phyloP scores from a whole-genome alignment of 2,329 filamentous ascomycete species.

The Endothia cerciana region DNA sequence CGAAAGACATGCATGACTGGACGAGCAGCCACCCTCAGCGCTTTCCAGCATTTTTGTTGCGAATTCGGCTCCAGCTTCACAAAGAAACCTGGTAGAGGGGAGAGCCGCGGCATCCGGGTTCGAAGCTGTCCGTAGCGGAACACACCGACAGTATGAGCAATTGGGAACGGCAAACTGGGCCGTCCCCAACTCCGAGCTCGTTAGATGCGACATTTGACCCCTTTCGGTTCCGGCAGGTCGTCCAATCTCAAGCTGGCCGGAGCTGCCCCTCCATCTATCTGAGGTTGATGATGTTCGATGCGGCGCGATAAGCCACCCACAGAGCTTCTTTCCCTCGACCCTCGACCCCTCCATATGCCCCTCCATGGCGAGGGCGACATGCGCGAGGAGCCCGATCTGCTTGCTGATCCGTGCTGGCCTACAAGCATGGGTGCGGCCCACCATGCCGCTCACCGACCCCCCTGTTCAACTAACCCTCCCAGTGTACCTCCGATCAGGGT shows the following conservation, averaged over 20 bases:
- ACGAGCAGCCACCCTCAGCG: not conserved
- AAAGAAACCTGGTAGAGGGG: too few species aligned
- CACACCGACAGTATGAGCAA: constrained; percentile 28
- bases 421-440: constrained; percentile 8
- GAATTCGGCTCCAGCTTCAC: not conserved
- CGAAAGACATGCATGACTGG: not conserved
- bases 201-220: constrained; percentile 19
- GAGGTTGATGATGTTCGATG: constrained; percentile 12
- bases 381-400: constrained; percentile 19
- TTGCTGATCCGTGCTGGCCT: constrained; percentile 16
- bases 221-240: constrained; percentile 21
- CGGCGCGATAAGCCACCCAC: constrained; percentile 21
- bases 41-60: not conserved
- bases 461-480: constrained; percentile 10
- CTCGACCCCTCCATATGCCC: constrained; percentile 29
- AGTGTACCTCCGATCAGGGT: constrained; percentile 10
- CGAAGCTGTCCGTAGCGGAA: constrained; percentile 3
- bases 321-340: constrained; percentile 17
- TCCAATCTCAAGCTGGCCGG: constrained; percentile 21
- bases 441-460: not conserved
- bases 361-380: constrained; percentile 18
- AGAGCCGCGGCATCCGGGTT: not conserved
- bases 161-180: constrained; percentile 19
- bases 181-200: constrained; percentile 12
- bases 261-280: constrained; percentile 26